These are phyloP conservation scores for Plasmodium relictum DNA, from an alignment of 169 alveolate genomes.

Conservation along the genomic window DNA sequence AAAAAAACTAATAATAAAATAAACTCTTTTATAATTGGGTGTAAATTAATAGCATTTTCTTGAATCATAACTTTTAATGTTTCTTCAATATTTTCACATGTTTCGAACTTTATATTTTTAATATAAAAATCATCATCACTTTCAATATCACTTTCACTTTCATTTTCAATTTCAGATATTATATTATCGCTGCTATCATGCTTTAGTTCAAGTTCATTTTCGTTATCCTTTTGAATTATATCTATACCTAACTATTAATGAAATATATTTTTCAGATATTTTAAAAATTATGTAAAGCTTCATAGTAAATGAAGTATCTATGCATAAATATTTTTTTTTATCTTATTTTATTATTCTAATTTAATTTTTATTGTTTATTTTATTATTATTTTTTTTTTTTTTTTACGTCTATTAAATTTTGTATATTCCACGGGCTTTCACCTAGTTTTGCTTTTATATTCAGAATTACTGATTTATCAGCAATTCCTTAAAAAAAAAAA, in stretches of 20 bases:
- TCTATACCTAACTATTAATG: conserved; percentile 30
- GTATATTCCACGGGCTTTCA: conserved; percentile 58
- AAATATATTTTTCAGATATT: neutral
- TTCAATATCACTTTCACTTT: neutral
- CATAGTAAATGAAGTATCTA: too few relatives aligned
- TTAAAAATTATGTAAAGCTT: neutral
- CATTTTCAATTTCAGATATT: conserved; percentile 44
- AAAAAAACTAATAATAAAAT: conserved; percentile 27
- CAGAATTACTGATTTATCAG: conserved; percentile 33
- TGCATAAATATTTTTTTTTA: neutral
- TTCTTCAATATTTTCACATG: conserved; percentile 30
- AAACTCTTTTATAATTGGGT: conserved; percentile 58
- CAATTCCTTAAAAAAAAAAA: conserved; percentile 27
- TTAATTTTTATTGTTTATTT: neutral
- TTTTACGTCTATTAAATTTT: conserved; percentile 59
- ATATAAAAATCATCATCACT: conserved; percentile 5
- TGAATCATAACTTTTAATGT: conserved; percentile 13
- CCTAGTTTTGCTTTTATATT: conserved; percentile 65
- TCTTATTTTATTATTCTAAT: neutral
- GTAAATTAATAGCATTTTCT: conserved; percentile 5
- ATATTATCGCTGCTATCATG: conserved; percentile 62
- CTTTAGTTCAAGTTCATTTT: conserved; percentile 42
- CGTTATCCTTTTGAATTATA: conserved; percentile 20
- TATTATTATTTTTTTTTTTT: conserved; percentile 11
- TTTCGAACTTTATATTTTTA: neutral